Percentiles rank a stretch among this genome's conserved stretches.
Conservation (phyloP, 164 flowering plant species). For the Cinnamomum micranthum region DNA sequence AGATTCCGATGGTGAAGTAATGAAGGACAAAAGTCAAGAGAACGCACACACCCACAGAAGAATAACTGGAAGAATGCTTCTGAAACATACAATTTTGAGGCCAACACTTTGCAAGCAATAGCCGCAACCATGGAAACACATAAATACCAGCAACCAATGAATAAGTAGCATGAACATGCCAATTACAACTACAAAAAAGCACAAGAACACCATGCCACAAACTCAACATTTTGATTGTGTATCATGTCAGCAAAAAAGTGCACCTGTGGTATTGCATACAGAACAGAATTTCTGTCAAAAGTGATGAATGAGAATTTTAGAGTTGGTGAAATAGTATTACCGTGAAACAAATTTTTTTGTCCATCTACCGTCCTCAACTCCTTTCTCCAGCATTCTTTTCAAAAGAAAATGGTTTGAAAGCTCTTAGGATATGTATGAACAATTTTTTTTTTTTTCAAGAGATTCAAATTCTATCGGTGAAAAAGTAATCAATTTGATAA, state of each 20-base stretch:
- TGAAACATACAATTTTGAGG: too few species aligned
- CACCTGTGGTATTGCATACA: background rate
- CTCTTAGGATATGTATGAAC: slow-evolving; percentile 3
- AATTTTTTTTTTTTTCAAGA: background rate
- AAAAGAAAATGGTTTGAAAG: slow-evolving; percentile 8
- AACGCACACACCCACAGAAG: too few species aligned
- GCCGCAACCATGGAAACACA: too few species aligned
- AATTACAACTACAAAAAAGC: too few species aligned
- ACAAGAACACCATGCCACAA: too few species aligned
- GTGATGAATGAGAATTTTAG: background rate
- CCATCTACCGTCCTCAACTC: slow-evolving; percentile 84
- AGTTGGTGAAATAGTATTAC: slow-evolving; percentile 27
- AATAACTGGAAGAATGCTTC: too few species aligned
- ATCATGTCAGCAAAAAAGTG: background rate
- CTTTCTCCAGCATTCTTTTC: slow-evolving; percentile 81
- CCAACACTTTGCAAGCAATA: too few species aligned
- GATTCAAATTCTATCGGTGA: background rate
- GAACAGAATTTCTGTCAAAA: background rate
- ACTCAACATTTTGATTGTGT: background rate
- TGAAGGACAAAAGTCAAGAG: too few species aligned
- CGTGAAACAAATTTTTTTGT: slow-evolving; percentile 77
- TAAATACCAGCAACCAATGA: too few species aligned
- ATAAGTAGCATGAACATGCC: too few species aligned
- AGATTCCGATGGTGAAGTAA: too few species aligned
- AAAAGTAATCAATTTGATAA: background rate